Evolutionary conservation across 106 monocot species (phyloP), one percentile per base, ranked within the genome.

Genomic region (Dioscorea dumetorum): DNA sequence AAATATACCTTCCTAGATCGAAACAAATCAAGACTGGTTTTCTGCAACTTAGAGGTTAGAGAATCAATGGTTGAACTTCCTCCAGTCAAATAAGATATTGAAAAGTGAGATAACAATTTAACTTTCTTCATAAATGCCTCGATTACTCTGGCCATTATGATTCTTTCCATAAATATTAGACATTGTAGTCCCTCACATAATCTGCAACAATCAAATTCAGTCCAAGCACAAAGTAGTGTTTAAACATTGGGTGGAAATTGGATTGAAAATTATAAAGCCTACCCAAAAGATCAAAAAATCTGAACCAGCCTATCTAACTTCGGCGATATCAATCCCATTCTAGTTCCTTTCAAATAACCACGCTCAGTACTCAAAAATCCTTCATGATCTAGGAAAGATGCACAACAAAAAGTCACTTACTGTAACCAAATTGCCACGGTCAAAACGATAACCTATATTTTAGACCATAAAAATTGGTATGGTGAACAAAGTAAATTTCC

Each of bases 121-220:
- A 81, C 61, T 70, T 78, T 86, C 70, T 84, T 89, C 10, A 92
- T 64, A 4, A 97, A 64, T 3, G 67, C 50, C 51, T 84, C 81
- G 16, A 92, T 61, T 19, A 89, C 92, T 77, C 73, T 83, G 50
- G 89, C 97, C 33, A 80, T 90, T 67, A 92, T 87, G 52, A 80
- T 90, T 74, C 87, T 79, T 62, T 97, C 97, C 6, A 97, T 84
- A 79, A 92, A 97, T 57, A 97, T 79, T 28, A 97, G 82, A 69
- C 95, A 91, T 14, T 79, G 76, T 4, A 87, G 73, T 80, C 87
- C 68, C 18, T 75, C 68, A 22, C 86, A 57, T 60, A 61, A 48
- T 17, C 88, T 91, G 82, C 66, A 67, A 34, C 8, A n/a, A 68
- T 58, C 13, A 57, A 22, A 70, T 63, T n/a, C 24, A 21, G 49